These are phyloP conservation scores for Kodamaea alishanica DNA, from an alignment of 1,139 yeast genomes.

Conservation along the genomic window DNA sequence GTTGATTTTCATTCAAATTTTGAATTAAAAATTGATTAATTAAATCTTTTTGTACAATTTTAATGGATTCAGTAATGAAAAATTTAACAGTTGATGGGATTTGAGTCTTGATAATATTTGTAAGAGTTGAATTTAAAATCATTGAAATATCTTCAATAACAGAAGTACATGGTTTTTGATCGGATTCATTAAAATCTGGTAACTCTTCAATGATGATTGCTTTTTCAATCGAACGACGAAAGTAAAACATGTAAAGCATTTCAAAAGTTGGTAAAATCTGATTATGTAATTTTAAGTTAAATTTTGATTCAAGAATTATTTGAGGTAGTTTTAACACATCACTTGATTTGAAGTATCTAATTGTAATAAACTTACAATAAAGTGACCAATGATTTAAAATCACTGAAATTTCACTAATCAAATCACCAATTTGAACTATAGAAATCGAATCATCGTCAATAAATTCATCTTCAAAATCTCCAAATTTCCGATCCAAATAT, in stretches of 20 bases:
- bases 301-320: conserved; percentile 58
- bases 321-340: conserved; percentile 36
- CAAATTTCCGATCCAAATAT: conserved; percentile 26
- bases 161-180: conserved; percentile 70
- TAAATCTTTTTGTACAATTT: conserved; percentile 35
- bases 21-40: conserved; percentile 42
- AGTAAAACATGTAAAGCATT: conserved; percentile 57
- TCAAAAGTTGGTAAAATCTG: conserved; percentile 63
- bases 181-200: conserved; percentile 46
- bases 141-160: conserved; percentile 82
- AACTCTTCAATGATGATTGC: conserved; percentile 77
- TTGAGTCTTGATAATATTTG: conserved; percentile 60
- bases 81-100: conserved; percentile 51
- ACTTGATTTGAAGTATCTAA: conserved; percentile 35
- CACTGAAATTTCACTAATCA: conserved; percentile 66
- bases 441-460: conserved; percentile 35
- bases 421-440: conserved; percentile 51
- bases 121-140: conserved; percentile 62
- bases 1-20: conserved; percentile 54
- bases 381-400: conserved; percentile 85
- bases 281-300: conserved; percentile 54
- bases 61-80: conserved; percentile 37
- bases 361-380: conserved; percentile 71
- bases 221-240: conserved; percentile 76
- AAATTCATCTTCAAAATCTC: conserved; percentile 15